Conservation (phyloP, 352 stramenopile species). For the Globisporangium lucens region DNA sequence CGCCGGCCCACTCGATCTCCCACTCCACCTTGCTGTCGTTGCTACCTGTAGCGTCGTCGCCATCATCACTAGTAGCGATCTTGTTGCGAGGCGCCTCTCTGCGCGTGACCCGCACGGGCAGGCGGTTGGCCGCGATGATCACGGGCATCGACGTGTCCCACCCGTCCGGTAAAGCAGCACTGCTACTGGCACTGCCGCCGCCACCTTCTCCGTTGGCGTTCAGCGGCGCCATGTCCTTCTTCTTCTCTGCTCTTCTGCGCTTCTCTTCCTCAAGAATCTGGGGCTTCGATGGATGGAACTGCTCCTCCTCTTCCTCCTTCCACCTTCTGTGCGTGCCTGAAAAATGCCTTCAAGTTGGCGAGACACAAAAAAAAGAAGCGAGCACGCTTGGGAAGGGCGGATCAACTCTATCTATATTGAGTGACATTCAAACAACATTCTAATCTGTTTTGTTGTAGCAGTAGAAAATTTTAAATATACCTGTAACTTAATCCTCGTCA, state of each 20-base stretch:
- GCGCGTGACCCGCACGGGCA: constrained; percentile 47
- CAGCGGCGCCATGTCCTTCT: neutral
- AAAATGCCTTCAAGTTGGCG: constrained; percentile 9
- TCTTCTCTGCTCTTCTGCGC: neutral
- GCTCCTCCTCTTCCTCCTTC: neutral
- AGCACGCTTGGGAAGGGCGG: neutral
- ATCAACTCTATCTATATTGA: neutral
- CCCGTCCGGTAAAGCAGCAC: constrained; percentile 18
- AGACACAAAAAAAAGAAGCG: neutral
- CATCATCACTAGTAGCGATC: neutral
- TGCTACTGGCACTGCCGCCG: neutral
- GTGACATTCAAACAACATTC: neutral
- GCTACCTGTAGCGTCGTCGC: neutral
- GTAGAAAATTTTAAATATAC: too few relatives aligned
- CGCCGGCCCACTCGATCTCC: constrained; percentile 63
- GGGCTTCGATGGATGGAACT: neutral
- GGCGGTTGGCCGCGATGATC: constrained; percentile 69
- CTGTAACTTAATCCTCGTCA: too few relatives aligned
- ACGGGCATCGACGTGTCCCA: constrained; percentile 61
- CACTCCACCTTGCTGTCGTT: constrained; percentile 22
- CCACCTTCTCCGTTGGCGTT: neutral
- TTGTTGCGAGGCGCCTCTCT: neutral
- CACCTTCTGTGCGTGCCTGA: neutral
- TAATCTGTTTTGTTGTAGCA: neutral
- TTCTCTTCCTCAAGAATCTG: neutral